Conservation (phyloP, 1,139 yeast genomes). For the Kodamaea arcana region DNA sequence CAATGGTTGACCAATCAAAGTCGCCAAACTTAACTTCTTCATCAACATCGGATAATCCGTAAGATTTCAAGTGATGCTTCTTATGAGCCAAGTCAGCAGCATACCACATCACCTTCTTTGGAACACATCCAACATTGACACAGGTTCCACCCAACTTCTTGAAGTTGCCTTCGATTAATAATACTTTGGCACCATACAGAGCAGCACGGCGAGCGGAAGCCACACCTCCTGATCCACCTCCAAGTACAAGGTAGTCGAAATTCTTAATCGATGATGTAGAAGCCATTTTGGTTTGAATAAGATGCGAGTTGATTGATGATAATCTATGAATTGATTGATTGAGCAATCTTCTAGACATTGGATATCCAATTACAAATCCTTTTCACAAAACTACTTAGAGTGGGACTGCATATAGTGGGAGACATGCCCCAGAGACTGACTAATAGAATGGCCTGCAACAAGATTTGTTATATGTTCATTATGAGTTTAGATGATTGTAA, state of each 20-base stretch:
- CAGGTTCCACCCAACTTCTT: conserved; percentile 89
- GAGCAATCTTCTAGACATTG: background rate
- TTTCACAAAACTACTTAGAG: background rate
- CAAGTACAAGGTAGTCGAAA: conserved; percentile 89
- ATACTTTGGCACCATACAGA: conserved; percentile 82
- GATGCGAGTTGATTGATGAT: conserved; percentile 20
- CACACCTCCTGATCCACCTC: conserved; percentile 99
- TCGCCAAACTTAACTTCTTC: conserved; percentile 48
- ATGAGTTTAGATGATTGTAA: too few species aligned
- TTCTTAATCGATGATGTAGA: conserved; percentile 37
- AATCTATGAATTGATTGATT: conserved; percentile 7
- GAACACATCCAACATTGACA: conserved; percentile 99
- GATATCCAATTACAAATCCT: background rate
- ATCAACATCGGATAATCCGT: conserved; percentile 64
- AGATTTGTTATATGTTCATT: too few species aligned
- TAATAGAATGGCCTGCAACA: too few species aligned
- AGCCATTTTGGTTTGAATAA: conserved; percentile 15
- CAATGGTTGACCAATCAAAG: conserved; percentile 79
- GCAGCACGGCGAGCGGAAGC: conserved; percentile 98
- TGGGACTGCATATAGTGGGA: too few species aligned
- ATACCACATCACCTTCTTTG: conserved; percentile 98
- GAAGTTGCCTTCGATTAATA: conserved; percentile 72
- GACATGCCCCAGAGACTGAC: too few species aligned
- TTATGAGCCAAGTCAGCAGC: conserved; percentile 85
- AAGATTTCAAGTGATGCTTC: conserved; percentile 68